phyloP scores from a whole-genome alignment of 768 basidiomycete species.

The Termitomyces sp. region DNA sequence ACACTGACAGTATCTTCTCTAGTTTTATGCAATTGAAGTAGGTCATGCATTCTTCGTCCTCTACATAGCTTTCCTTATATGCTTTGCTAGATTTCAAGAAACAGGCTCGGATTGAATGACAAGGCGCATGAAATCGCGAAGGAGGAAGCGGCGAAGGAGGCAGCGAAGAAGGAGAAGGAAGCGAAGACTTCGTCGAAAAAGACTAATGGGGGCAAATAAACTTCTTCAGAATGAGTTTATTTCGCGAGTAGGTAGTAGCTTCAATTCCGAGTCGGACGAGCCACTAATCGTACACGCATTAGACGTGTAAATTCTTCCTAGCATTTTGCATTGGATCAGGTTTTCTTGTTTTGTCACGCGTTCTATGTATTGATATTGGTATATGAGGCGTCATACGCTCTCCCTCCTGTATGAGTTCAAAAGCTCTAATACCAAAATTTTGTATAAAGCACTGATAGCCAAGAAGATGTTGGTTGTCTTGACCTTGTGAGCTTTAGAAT shows the following conservation, averaged over 20 bases:
- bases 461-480: too few species aligned
- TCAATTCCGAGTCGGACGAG: background rate
- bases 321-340: background rate
- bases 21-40: conserved; percentile 95
- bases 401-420: background rate
- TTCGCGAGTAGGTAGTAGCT: background rate
- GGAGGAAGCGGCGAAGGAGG: conserved; percentile 60
- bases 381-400: background rate
- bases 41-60: background rate
- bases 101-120: conserved; percentile 88
- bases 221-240: background rate
- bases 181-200: conserved; percentile 27
- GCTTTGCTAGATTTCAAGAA: conserved; percentile 72
- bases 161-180: conserved; percentile 49
- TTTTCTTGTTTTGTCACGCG: background rate
- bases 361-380: background rate
- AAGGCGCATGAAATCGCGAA: conserved; percentile 77
- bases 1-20: background rate
- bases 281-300: background rate
- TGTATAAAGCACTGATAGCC: background rate
- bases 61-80: background rate
- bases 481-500: too few species aligned
- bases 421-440: background rate
- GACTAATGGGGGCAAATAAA: conserved; percentile 18
- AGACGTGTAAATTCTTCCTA: background rate